A percentile compares a stretch with the other conserved stretches of the same genome.
These are phyloP conservation scores for Urtica urens DNA, from an alignment of 306 rosid genomes.

Conservation along the genomic window DNA sequence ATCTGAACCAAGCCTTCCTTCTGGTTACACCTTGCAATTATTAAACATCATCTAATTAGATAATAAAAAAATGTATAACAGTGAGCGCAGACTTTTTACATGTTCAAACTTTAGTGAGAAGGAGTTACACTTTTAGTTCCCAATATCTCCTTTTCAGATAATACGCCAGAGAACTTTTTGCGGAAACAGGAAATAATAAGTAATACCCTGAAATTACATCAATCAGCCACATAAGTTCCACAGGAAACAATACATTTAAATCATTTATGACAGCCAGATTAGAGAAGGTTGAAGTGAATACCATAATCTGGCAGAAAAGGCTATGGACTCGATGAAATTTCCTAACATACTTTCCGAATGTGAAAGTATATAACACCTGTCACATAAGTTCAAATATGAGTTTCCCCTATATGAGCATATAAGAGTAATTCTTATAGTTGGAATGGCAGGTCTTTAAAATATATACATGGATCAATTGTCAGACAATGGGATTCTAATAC, in stretches of 20 bases:
- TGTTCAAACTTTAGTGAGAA: slow-evolving; percentile 9
- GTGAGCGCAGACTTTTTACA: neutral
- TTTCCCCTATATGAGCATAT: too few relatives aligned
- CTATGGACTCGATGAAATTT: slow-evolving; percentile 59
- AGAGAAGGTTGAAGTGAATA: slow-evolving; percentile 22
- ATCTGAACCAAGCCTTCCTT: slow-evolving; percentile 70
- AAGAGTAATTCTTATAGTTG: too few relatives aligned
- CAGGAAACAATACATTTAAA: slow-evolving; percentile 7
- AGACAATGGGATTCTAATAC: neutral
- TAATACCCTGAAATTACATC: slow-evolving; percentile 57
- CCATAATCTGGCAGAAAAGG: slow-evolving; percentile 84
- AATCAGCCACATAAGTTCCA: slow-evolving; percentile 14
- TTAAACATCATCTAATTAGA: slow-evolving; percentile 19
- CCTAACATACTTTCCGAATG: slow-evolving; percentile 51
- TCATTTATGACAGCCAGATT: slow-evolving; percentile 6
- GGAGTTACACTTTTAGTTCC: slow-evolving; percentile 74
- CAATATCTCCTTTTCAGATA: slow-evolving; percentile 64
- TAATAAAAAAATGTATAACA: slow-evolving; percentile 10
- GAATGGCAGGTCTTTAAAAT: too few relatives aligned
- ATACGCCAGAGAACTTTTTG: slow-evolving; percentile 57
- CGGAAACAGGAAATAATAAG: slow-evolving; percentile 58
- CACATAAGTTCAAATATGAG: too few relatives aligned
- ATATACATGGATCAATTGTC: neutral
- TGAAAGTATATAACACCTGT: slow-evolving; percentile 67
- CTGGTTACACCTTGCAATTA: slow-evolving; percentile 51